phyloP scores from a whole-genome alignment of 1,284 basidiomycete genomes.

The Chalciporus piperatoides region DNA sequence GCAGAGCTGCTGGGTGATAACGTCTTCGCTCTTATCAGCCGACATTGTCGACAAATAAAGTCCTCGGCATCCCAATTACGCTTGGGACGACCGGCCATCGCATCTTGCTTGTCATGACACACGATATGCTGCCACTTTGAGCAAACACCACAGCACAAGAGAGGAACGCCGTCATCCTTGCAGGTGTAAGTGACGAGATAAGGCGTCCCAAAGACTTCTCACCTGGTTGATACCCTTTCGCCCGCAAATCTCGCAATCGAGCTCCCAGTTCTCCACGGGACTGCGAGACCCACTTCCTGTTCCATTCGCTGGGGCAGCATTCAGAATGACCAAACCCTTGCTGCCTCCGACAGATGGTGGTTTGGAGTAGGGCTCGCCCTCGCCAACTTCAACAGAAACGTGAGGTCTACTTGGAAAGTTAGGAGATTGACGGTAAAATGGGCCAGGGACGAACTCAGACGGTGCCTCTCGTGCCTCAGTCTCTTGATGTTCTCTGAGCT shows the following conservation, averaged over 20 bases:
- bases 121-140: conserved; percentile 79
- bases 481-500: conserved; percentile 33
- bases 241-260: conserved; percentile 81
- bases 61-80: conserved; percentile 73
- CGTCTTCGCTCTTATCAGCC: conserved; percentile 13
- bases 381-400: not conserved
- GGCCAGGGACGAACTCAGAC: conserved; percentile 12
- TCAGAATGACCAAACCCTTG: not conserved
- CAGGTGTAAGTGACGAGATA: conserved; percentile 7
- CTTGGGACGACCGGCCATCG: conserved; percentile 49
- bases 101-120: conserved; percentile 70
- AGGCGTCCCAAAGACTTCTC: conserved; percentile 20
- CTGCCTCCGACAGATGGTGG: conserved; percentile 5
- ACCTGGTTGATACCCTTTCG: conserved; percentile 68
- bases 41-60: conserved; percentile 57
- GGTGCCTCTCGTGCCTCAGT: conserved; percentile 8
- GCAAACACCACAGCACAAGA: conserved; percentile 78
- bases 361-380: conserved; percentile 2
- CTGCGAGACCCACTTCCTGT: conserved; percentile 44
- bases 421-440: conserved; percentile 13
- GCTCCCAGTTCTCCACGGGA: conserved; percentile 68
- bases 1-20: conserved; percentile 11
- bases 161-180: conserved; percentile 70
- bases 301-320: conserved; percentile 21
- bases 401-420: conserved; percentile 18